Evolutionary conservation across 441 rosid species (phyloP).

Genomic region (Hypseocharis bilobata): DNA sequence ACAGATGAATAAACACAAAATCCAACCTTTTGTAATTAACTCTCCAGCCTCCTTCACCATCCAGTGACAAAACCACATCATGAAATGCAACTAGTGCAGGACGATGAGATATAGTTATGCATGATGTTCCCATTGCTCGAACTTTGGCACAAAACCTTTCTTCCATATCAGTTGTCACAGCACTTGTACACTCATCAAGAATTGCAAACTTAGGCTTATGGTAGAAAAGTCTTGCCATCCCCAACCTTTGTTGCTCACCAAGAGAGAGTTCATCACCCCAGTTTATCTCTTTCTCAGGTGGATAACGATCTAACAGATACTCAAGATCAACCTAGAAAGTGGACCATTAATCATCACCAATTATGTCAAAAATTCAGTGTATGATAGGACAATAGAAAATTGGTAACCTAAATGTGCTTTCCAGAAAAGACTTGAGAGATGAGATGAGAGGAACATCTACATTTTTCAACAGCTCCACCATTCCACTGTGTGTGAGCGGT

Average conservation of each 20-base stretch:
- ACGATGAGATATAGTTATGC: constrained; percentile 98
- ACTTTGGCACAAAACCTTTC: constrained; percentile 93
- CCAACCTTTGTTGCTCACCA: constrained; percentile 98
- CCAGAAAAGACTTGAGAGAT: constrained; percentile 2
- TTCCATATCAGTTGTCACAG: constrained; percentile 99
- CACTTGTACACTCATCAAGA: constrained; percentile 99
- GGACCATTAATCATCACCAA: not conserved
- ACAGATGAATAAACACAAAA: constrained; percentile 15
- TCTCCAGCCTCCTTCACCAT: constrained; percentile 96
- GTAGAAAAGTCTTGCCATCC: constrained; percentile 96
- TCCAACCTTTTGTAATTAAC: constrained; percentile 74
- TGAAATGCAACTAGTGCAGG: constrained; percentile 98
- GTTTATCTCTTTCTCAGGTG: constrained; percentile 75
- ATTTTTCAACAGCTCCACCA: constrained; percentile 87
- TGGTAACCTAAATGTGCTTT: not conserved
- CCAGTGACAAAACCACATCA: constrained; percentile 87
- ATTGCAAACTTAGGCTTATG: constrained; percentile 99
- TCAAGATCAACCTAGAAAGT: constrained; percentile 77
- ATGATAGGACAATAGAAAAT: constrained; percentile 10
- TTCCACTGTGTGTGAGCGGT: constrained; percentile 61
- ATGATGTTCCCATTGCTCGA: constrained; percentile 97
- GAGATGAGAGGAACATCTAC: constrained; percentile 35
- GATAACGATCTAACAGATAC: constrained; percentile 88
- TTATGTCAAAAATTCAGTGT: constrained; percentile 10
- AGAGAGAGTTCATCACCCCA: constrained; percentile 98